Conservation (phyloP, 495 filamentous ascomycete genomes). For the Collariella sp. region DNA sequence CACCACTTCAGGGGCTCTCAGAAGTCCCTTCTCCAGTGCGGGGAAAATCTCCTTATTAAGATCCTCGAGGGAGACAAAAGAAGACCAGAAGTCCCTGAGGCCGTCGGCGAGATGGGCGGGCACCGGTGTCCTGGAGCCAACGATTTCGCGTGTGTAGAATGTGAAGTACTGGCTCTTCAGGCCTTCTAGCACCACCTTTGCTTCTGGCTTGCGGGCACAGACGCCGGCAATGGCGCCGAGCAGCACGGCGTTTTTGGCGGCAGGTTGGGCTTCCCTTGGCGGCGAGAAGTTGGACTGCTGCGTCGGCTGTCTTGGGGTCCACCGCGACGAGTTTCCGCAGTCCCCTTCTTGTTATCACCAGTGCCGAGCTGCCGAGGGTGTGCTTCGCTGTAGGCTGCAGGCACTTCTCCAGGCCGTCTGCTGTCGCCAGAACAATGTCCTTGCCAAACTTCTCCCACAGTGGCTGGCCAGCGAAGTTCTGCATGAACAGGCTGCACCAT, state of each 20-base stretch:
- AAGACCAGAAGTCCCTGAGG: slow-evolving; percentile 72
- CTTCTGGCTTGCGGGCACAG: slow-evolving; percentile 55
- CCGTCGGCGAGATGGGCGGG: slow-evolving; percentile 63
- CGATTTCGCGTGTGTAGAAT: slow-evolving; percentile 77
- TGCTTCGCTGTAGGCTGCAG: slow-evolving; percentile 51
- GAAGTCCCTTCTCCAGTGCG: slow-evolving; percentile 74
- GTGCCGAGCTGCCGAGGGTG: slow-evolving; percentile 54
- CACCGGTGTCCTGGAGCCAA: slow-evolving; percentile 66
- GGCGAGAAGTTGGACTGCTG: slow-evolving; percentile 57
- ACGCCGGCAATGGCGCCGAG: slow-evolving; percentile 83
- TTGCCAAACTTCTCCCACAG: slow-evolving; percentile 59
- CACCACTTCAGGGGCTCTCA: slow-evolving; percentile 85
- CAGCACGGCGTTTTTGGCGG: slow-evolving; percentile 61
- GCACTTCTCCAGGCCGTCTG: slow-evolving; percentile 68
- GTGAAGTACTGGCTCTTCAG: slow-evolving; percentile 62
- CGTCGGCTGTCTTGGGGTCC: slow-evolving; percentile 50
- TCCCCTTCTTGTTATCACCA: slow-evolving; percentile 64
- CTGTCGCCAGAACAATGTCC: slow-evolving; percentile 51
- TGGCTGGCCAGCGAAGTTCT: slow-evolving; percentile 44
- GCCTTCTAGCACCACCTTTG: slow-evolving; percentile 49
- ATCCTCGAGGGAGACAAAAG: slow-evolving; percentile 67
- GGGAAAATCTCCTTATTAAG: slow-evolving; percentile 68
- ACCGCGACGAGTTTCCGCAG: slow-evolving; percentile 59
- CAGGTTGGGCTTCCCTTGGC: slow-evolving; percentile 51
- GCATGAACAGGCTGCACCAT: slow-evolving; percentile 73